Evolutionary conservation across 23 red algal species (phyloP), one percentile per base, ranked within the genome.

Genomic region (Chondrus crispus): DNA sequence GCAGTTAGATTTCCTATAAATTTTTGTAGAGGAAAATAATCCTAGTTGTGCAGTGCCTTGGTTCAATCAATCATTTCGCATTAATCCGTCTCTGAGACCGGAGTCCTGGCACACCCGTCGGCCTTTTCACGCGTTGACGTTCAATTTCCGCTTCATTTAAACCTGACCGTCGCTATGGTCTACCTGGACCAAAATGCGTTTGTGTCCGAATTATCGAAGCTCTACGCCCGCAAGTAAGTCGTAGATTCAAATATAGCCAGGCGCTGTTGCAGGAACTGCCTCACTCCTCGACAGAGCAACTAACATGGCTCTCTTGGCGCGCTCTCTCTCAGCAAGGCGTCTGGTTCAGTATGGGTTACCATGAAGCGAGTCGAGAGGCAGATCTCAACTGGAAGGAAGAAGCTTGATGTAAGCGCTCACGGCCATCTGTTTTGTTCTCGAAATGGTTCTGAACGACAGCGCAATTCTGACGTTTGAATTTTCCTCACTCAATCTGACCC

Each of bases 121-220:
- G n/a, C n/a, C n/a, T n/a, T n/a, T n/a, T n/a, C n/a, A n/a, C n/a
- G n/a, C n/a, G n/a, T n/a, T n/a, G n/a, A n/a, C n/a, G n/a, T n/a
- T n/a, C n/a, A n/a, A n/a, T n/a, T n/a, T n/a, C n/a, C n/a, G n/a
- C n/a, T n/a, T n/a, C n/a, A n/a, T n/a, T n/a, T n/a, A n/a, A n/a
- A n/a, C n/a, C n/a, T n/a, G n/a, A n/a, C n/a, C 62, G 41, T 33
- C 13, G 46, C 0, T 28, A 93, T 93, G 89, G 89, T 85, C 37
- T 87, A 73, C 80, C 46, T 94, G 3, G 91, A 94, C 55, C 91
- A 94, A 26, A 79, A 94, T 32, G 69, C 91, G 10, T 94, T 94
- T 38, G 87, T 94, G 91, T 81, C 91, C 4, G 91, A 94, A 64
- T 82, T 94, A 13, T 85, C 91, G 19, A 94, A 94, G 73, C 82